Evolutionary conservation across 164 flowering plant genomes (phyloP).

Genomic region (Vitis riparia): DNA sequence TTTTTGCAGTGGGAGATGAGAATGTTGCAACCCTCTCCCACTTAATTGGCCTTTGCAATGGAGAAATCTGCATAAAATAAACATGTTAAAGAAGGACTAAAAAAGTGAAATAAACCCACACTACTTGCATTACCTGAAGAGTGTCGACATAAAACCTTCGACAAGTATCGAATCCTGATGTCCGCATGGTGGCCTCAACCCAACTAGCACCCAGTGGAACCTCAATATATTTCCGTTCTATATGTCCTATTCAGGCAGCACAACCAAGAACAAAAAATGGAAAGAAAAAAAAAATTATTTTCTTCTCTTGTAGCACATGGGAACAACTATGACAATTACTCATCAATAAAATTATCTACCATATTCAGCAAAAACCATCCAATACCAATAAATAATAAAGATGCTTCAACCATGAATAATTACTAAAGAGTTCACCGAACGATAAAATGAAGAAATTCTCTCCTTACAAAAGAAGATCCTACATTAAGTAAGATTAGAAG

Average conservation of each 20-base stretch:
- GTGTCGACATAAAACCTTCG: conserved; percentile 81
- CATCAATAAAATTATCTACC: too few species aligned
- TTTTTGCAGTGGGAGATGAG: conserved; percentile 75
- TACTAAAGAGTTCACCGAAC: too few species aligned
- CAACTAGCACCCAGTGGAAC: conserved; percentile 90
- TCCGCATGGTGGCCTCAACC: conserved; percentile 86
- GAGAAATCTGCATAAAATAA: conserved; percentile 60
- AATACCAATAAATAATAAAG: too few species aligned
- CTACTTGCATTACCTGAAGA: conserved; percentile 64
- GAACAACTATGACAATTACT: neutral
- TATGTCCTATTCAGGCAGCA: conserved; percentile 54
- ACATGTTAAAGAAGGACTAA: conserved; percentile 14
- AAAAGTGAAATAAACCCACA: neutral
- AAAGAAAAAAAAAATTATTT: neutral
- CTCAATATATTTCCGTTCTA: conserved; percentile 78
- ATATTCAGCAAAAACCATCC: too few species aligned
- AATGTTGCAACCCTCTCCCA: conserved; percentile 82
- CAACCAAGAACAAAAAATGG: conserved; percentile 2
- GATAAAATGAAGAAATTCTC: too few species aligned
- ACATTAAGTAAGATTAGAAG: too few species aligned
- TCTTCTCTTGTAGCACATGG: neutral
- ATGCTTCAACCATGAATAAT: too few species aligned
- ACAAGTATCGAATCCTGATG: conserved; percentile 79
- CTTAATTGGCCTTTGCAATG: conserved; percentile 82
- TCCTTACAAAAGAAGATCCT: too few species aligned